Evolutionary conservation across 805 yeast genomes (phyloP), one percentile per base, ranked within the genome.

Genomic region (Saccharomycopsis fermentans): DNA sequence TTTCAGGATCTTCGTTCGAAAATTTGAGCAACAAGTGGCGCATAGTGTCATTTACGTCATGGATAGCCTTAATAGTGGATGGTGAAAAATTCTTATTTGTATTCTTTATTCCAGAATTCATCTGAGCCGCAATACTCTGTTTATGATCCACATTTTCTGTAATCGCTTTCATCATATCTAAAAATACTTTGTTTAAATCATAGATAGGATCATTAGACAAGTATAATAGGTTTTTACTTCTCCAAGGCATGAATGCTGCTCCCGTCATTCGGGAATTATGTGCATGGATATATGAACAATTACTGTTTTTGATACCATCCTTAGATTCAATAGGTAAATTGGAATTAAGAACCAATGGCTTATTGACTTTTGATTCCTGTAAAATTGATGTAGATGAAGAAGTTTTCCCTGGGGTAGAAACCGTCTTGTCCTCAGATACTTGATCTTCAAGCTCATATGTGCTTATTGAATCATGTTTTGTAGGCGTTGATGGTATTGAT

Each of bases 141-240:
- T 21, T 19, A 19, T 37, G 36, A 26, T 11, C 36, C 34, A 24
- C 50, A 4, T n/a, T 27, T 6, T 11, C 29, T 14, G 37, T 32
- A 21, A 35, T 37, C 16, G 40, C 24, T n/a, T 51, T 21, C 26
- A 43, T 21, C 29, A 43, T 43, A 21, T 60, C 59, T 12, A 16
- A 27, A 34, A 55, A 59, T 3, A 57, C 56, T 9, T 48, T 63
- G 54, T 70, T 71, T 56, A 87, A 68, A 61, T 88, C 96, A 69
- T 79, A 89, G 4, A 91, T 81, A 9, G 87, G 81, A 69, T 90
- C 97, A 66, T 87, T 87, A 1, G 96, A 85, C 47, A 83, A 72
- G 52, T 86, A 83, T 47, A 91, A 69, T 14, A 84, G 72, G 62
- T 81, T 82, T 54, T 80, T 75, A 0, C 96, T 86, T 4, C 75